These are phyloP conservation scores for Phaeodactylum tricornutum DNA, from an alignment of 108 stramenopile species.

Conservation along the genomic window DNA sequence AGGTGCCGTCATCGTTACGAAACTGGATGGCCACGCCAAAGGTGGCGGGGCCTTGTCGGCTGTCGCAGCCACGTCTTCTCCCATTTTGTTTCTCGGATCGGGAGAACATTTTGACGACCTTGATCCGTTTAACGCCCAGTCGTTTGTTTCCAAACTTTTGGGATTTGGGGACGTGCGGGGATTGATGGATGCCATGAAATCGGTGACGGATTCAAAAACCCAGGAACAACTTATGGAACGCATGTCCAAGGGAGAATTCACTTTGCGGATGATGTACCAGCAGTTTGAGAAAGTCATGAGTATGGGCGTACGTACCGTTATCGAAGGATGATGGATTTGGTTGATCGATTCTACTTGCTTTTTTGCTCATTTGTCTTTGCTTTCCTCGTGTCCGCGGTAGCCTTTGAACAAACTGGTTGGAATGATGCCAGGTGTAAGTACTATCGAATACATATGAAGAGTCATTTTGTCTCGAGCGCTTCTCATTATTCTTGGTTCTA, in stretches of 20 bases:
- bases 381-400: no score
- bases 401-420: constrained; percentile 90
- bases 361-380: no score
- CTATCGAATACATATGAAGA: no score
- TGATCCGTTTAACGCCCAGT: constrained; percentile 89
- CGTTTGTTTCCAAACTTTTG: constrained; percentile 85
- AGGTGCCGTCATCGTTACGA: constrained; percentile 93
- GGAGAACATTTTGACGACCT: constrained; percentile 98
- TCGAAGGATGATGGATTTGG: no score
- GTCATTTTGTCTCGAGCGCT: no score
- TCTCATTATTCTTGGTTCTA: no score
- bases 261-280: constrained; percentile 91
- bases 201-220: constrained; percentile 48
- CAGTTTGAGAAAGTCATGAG: constrained; percentile 88
- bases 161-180: constrained; percentile 85
- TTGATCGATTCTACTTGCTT: no score
- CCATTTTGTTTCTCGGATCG: constrained; percentile 93
- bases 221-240: constrained; percentile 79
- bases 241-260: constrained; percentile 90
- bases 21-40: constrained; percentile 98
- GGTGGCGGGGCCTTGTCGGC: constrained; percentile 97
- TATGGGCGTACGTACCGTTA: no score
- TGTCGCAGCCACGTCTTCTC: constrained; percentile 89
- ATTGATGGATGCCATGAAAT: constrained; percentile 71
- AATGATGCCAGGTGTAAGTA: constrained; percentile 94